A percentile compares a stretch with the other conserved stretches of the same genome.
phyloP scores from a whole-genome alignment of 768 basidiomycete species.

The Nidula microcarpa region DNA sequence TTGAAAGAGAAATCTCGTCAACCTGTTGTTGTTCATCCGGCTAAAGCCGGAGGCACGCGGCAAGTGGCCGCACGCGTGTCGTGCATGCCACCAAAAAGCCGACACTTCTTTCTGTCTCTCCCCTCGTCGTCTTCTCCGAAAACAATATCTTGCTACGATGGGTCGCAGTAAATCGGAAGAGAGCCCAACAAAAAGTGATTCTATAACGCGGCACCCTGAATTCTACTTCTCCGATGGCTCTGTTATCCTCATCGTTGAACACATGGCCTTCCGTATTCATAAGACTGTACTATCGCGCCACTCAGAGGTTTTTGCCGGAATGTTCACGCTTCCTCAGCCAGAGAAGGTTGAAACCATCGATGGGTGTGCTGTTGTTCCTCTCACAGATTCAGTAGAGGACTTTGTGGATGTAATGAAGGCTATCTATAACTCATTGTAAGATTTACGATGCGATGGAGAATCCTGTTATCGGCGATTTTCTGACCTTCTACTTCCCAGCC shows the following conservation, averaged over 20 bases:
- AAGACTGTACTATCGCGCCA: slow-evolving; percentile 34
- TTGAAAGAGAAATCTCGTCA: too few species aligned
- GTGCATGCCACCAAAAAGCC: too few species aligned
- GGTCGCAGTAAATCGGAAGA: too few species aligned
- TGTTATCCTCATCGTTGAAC: slow-evolving; percentile 35
- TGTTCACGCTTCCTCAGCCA: slow-evolving; percentile 36
- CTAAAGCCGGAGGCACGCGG: too few species aligned
- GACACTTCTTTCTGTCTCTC: too few species aligned
- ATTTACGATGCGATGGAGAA: neutral
- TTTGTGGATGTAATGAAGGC: slow-evolving; percentile 31
- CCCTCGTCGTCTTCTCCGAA: too few species aligned
- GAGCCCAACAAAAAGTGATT: too few species aligned
- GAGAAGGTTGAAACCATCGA: slow-evolving; percentile 23
- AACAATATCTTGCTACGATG: too few species aligned
- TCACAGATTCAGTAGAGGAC: slow-evolving; percentile 28
- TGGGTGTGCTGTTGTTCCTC: slow-evolving; percentile 29
- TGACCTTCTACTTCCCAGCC: slow-evolving; percentile 12
- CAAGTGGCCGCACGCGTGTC: too few species aligned
- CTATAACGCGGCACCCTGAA: slow-evolving; percentile 18
- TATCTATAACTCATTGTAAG: slow-evolving; percentile 33
- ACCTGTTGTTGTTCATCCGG: too few species aligned
- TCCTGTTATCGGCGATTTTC: neutral
- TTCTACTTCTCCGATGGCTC: slow-evolving; percentile 48
- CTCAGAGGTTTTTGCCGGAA: slow-evolving; percentile 34
- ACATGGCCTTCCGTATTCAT: slow-evolving; percentile 39